These are phyloP conservation scores for Phialemoniopsis sp. DNA, from an alignment of 2,329 filamentous ascomycete genomes.

Conservation along the genomic window DNA sequence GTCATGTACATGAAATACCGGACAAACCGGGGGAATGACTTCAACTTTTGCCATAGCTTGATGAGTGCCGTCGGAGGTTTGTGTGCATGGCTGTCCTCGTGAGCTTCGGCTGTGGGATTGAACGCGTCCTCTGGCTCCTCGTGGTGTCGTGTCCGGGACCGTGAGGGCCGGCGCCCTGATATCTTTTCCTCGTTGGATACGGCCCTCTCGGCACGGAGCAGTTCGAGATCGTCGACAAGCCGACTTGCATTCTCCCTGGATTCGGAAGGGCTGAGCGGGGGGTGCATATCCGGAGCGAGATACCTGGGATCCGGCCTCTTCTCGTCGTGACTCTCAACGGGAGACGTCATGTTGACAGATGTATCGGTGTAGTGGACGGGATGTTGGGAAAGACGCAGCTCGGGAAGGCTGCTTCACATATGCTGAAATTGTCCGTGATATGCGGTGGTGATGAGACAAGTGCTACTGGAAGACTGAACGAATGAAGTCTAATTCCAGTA, in stretches of 20 bases:
- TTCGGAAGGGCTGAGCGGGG: conserved; percentile 12
- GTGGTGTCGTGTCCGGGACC: conserved; percentile 26
- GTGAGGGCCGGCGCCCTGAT: conserved; percentile 11
- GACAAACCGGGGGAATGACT: conserved; percentile 44
- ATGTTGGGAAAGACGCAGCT: no score
- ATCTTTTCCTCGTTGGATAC: conserved; percentile 38
- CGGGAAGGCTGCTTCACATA: no score
- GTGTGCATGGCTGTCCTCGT: conserved; percentile 10
- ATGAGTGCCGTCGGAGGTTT: conserved; percentile 18
- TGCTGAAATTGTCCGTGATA: no score
- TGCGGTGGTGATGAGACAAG: no score
- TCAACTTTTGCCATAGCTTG: conserved; percentile 36
- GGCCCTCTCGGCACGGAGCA: conserved; percentile 40
- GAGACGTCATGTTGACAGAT: background rate
- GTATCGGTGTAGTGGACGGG: background rate
- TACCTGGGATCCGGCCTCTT: conserved; percentile 9
- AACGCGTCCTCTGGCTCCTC: conserved; percentile 40
- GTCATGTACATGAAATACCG: conserved; percentile 45
- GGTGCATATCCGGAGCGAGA: conserved; percentile 6
- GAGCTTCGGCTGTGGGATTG: conserved; percentile 25
- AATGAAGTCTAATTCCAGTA: background rate
- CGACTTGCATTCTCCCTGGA: conserved; percentile 26
- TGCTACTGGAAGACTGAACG: background rate
- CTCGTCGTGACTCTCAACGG: background rate
- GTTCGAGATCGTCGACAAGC: conserved; percentile 43